These are phyloP conservation scores for Tolypocladium tundrense DNA, from an alignment of 2,329 filamentous ascomycete species.

Conservation along the genomic window DNA sequence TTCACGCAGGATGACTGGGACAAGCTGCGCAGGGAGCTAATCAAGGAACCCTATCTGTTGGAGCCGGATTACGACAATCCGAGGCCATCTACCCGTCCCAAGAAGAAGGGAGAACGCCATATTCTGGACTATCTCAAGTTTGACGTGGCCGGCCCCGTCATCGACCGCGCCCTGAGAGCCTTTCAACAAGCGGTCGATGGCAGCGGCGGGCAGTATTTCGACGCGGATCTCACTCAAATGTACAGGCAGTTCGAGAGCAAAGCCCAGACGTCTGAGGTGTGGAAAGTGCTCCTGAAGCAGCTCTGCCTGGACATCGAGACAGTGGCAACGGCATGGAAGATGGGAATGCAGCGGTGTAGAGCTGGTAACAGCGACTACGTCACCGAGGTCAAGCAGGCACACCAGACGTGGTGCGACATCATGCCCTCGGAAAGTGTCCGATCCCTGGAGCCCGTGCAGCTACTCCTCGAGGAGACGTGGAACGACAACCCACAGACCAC, in stretches of 20 bases:
- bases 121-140: slow-evolving; percentile 57
- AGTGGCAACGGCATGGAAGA: slow-evolving; percentile 24
- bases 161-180: slow-evolving; percentile 24
- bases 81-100: slow-evolving; percentile 11
- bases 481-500: slow-evolving; percentile 16
- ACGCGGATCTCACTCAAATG: slow-evolving; percentile 8
- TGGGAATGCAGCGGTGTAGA: slow-evolving; percentile 1
- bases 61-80: slow-evolving; percentile 36
- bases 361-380: slow-evolving; percentile 9
- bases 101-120: slow-evolving; percentile 24
- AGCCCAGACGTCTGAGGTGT: slow-evolving; percentile 14
- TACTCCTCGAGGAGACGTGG: slow-evolving; percentile 16
- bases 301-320: slow-evolving; percentile 23
- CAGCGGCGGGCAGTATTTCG: background rate
- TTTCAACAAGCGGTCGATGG: slow-evolving; percentile 17
- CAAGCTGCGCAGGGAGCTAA: slow-evolving; percentile 18
- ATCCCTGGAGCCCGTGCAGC: slow-evolving; percentile 13
- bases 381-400: slow-evolving; percentile 21
- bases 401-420: slow-evolving; percentile 33
- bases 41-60: slow-evolving; percentile 11
- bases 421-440: slow-evolving; percentile 17
- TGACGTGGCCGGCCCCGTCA: slow-evolving; percentile 31
- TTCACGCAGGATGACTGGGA: slow-evolving; percentile 35
- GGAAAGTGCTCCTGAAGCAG: slow-evolving; percentile 18
- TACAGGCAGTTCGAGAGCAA: slow-evolving; percentile 23